A percentile compares a stretch with the other conserved stretches of the same genome.
Evolutionary conservation across 2,329 filamentous ascomycete genomes (phyloP).

Genomic region (Diaporthe vaccinii): DNA sequence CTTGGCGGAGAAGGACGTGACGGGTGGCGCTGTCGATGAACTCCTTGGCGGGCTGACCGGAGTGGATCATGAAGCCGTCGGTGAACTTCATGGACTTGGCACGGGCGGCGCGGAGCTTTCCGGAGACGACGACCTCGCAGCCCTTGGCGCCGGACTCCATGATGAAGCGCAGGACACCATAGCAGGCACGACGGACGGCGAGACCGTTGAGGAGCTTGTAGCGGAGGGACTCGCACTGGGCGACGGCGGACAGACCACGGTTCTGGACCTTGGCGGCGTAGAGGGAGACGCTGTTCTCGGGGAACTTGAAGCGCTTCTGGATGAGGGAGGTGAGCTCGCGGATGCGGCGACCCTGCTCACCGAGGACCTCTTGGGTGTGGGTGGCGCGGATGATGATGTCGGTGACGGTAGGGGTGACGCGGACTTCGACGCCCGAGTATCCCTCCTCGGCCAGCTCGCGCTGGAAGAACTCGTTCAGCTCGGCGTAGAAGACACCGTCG

Average conservation of each 20-base stretch:
- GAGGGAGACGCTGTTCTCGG: conserved; percentile 99
- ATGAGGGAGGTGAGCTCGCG: conserved; percentile 99
- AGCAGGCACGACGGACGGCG: conserved; percentile 98
- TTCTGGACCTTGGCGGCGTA: conserved; percentile 99
- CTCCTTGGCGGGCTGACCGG: conserved; percentile 98
- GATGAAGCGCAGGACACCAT: conserved; percentile 99
- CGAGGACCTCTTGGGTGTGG: conserved; percentile 99
- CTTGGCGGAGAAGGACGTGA: conserved; percentile 99
- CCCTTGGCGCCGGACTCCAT: conserved; percentile 99
- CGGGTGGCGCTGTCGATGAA: conserved; percentile 99
- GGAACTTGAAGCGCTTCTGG: conserved; percentile 99
- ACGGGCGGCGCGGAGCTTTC: conserved; percentile 98
- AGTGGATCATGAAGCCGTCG: conserved; percentile 99
- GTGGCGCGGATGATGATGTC: conserved; percentile 99
- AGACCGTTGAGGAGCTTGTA: conserved; percentile 99
- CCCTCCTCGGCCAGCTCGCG: conserved; percentile 99
- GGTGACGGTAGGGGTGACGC: conserved; percentile 99
- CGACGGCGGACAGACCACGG: conserved; percentile 99
- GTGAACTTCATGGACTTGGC: conserved; percentile 99
- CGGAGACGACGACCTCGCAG: conserved; percentile 99
- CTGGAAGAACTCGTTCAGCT: conserved; percentile 99
- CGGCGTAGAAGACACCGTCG: conserved; percentile 99
- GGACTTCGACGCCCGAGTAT: conserved; percentile 99
- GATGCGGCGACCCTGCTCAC: conserved; percentile 99
- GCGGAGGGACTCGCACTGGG: conserved; percentile 99